These are phyloP conservation scores for Geranomyces variabilis DNA, from an alignment of 192 early-diverging fungal species.

Conservation along the genomic window DNA sequence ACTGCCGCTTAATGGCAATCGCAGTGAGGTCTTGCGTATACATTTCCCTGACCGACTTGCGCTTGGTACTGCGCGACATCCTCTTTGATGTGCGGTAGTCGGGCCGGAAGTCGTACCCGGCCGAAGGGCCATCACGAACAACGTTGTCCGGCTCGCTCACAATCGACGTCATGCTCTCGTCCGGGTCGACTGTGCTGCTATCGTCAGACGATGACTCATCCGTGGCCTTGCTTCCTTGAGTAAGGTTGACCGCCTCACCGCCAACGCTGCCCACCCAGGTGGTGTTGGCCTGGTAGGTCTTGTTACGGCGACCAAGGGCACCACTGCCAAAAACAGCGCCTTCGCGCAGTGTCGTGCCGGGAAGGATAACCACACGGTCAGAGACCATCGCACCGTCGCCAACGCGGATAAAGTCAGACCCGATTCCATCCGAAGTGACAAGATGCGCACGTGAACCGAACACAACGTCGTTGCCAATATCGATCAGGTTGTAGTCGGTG, in stretches of 20 bases:
- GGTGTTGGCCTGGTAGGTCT: slow-evolving; percentile 30
- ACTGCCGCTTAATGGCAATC: too few relatives aligned
- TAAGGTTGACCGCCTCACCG: slow-evolving; percentile 36
- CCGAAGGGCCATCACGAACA: too few relatives aligned
- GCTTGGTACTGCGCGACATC: slow-evolving; percentile 10
- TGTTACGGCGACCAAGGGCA: slow-evolving; percentile 38
- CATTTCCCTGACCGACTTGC: not conserved
- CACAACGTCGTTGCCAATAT: slow-evolving; percentile 51
- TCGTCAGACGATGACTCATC: slow-evolving; percentile 13
- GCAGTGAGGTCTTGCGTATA: too few relatives aligned
- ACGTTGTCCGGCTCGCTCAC: too few relatives aligned
- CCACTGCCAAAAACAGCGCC: slow-evolving; percentile 47
- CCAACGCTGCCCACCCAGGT: slow-evolving; percentile 45
- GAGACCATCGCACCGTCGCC: slow-evolving; percentile 47
- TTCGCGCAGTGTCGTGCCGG: slow-evolving; percentile 44
- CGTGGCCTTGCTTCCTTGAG: slow-evolving; percentile 16
- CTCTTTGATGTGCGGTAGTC: too few relatives aligned
- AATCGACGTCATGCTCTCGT: too few relatives aligned
- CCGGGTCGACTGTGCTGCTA: too few relatives aligned
- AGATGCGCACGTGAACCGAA: slow-evolving; percentile 49
- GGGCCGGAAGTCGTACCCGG: too few relatives aligned
- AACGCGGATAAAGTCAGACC: slow-evolving; percentile 35
- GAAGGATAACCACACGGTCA: slow-evolving; percentile 41
- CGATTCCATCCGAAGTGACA: slow-evolving; percentile 40
- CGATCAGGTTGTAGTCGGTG: slow-evolving; percentile 46